Evolutionary conservation across 345 rosid species (phyloP).

Genomic region (Mallotus nudiflorus): DNA sequence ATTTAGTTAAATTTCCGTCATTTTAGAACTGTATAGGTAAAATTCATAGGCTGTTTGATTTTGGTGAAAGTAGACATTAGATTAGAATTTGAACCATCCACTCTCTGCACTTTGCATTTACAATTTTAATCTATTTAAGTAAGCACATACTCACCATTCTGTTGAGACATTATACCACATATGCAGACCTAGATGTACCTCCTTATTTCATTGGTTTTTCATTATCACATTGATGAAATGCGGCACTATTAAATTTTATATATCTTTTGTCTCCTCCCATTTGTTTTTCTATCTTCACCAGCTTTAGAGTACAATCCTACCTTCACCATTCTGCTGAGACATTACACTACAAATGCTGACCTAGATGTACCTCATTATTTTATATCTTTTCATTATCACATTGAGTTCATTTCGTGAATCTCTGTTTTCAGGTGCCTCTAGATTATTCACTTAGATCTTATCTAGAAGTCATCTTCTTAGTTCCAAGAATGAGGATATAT

Average conservation of each 20-base stretch:
- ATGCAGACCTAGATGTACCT: background rate
- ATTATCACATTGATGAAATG: background rate
- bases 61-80: too few relatives aligned
- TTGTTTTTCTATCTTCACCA: too few relatives aligned
- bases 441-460: conserved; percentile 40
- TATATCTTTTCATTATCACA: background rate
- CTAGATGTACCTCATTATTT: background rate
- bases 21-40: too few relatives aligned
- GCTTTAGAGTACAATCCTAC: too few relatives aligned
- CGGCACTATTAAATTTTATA: too few relatives aligned
- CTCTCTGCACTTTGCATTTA: too few relatives aligned
- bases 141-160: background rate
- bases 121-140: too few relatives aligned
- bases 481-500: conserved; percentile 37
- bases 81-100: too few relatives aligned
- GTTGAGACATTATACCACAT: background rate
- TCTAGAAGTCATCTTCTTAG: conserved; percentile 38
- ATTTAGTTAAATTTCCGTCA: too few relatives aligned
- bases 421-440: conserved; percentile 27
- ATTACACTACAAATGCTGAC: background rate
- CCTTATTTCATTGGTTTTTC: too few relatives aligned
- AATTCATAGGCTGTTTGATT: too few relatives aligned
- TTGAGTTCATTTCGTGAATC: conserved; percentile 3
- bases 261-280: too few relatives aligned
- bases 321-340: background rate